phyloP scores from a whole-genome alignment of 768 basidiomycete species.

The Lactarius vividus region DNA sequence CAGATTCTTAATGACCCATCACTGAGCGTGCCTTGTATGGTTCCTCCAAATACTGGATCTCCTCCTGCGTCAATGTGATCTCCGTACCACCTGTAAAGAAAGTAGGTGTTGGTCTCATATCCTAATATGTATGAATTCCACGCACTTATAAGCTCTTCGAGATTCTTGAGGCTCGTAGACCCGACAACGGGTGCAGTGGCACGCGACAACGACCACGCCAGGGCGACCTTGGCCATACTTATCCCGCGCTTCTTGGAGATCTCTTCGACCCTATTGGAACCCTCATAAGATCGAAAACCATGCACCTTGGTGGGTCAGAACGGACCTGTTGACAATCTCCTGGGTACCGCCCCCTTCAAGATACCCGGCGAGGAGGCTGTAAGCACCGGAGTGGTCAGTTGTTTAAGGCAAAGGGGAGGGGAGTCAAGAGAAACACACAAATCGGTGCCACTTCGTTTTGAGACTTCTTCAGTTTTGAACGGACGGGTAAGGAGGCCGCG shows the following conservation, averaged over 20 bases:
- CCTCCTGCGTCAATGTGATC: slow-evolving; percentile 17
- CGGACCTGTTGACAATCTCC: slow-evolving; percentile 24
- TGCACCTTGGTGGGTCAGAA: neutral
- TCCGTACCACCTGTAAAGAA: slow-evolving; percentile 14
- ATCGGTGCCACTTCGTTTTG: slow-evolving; percentile 12
- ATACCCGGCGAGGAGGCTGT: neutral
- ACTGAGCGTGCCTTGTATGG: slow-evolving; percentile 25
- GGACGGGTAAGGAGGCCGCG: slow-evolving; percentile 25
- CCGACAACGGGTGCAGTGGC: slow-evolving; percentile 21
- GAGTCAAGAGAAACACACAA: neutral
- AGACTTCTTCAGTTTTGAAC: neutral
- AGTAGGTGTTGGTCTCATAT: neutral
- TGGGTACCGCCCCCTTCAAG: slow-evolving; percentile 8
- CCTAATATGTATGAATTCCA: neutral
- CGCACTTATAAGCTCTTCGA: slow-evolving; percentile 25
- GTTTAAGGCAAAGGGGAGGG: neutral
- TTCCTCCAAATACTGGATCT: slow-evolving; percentile 23
- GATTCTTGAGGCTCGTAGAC: slow-evolving; percentile 22
- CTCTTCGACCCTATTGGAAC: slow-evolving; percentile 38
- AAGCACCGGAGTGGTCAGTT: neutral
- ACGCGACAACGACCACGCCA: slow-evolving; percentile 34
- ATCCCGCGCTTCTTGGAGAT: slow-evolving; percentile 38
- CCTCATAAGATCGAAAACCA: neutral
- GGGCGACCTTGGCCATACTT: slow-evolving; percentile 44
- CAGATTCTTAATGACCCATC: slow-evolving; percentile 2